These are phyloP conservation scores for Trichosporon sp. DNA, from an alignment of 1,284 basidiomycete species.

Conservation along the genomic window DNA sequence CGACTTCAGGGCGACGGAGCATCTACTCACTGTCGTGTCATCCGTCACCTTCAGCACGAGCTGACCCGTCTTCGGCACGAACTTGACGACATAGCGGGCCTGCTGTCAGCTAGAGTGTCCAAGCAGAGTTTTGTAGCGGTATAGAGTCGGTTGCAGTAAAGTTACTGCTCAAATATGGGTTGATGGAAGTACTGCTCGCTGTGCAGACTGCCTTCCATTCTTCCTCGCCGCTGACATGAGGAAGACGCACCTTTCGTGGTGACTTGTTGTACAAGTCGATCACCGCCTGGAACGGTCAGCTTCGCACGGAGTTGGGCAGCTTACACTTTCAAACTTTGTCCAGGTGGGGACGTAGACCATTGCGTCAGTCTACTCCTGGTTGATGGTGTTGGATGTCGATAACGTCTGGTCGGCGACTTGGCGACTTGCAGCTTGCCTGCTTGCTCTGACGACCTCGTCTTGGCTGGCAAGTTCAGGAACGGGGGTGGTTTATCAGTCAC, in stretches of 20 bases:
- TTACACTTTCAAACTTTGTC: constrained; percentile 56
- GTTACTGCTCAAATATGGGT: no score
- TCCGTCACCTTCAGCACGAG: constrained; percentile 90
- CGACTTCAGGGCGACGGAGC: background rate
- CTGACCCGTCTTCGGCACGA: constrained; percentile 75
- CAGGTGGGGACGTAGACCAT: constrained; percentile 57
- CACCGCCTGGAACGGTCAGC: constrained; percentile 63
- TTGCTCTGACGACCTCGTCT: constrained; percentile 15
- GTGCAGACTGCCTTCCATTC: no score
- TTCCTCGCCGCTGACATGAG: background rate
- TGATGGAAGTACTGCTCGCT: background rate
- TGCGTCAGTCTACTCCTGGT: background rate
- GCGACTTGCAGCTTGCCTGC: no score
- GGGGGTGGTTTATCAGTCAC: background rate
- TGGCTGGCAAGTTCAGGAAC: constrained; percentile 17
- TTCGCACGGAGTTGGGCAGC: background rate
- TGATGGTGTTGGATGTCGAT: background rate
- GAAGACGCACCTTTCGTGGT: constrained; percentile 66
- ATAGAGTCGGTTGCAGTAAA: no score
- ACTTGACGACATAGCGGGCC: constrained; percentile 87
- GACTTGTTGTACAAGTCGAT: constrained; percentile 76
- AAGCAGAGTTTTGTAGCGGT: no score
- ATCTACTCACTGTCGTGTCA: constrained; percentile 70
- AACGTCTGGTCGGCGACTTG: constrained; percentile 7
- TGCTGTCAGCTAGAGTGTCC: constrained; percentile 48